Conservation (phyloP, 345 rosid species). For the Trapa incisa region DNA sequence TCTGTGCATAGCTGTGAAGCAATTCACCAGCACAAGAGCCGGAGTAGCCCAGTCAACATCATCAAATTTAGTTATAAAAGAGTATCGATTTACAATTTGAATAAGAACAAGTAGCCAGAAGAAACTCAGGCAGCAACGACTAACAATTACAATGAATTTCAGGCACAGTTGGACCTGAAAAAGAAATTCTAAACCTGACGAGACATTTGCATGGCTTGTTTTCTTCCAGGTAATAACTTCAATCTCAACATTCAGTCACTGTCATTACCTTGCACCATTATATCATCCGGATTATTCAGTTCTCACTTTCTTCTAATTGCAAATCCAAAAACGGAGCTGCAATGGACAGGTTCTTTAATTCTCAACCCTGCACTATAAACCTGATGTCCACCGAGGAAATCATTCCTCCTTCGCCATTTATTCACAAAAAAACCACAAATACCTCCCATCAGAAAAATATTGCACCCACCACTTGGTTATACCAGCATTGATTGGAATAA, state of each 20-base stretch:
- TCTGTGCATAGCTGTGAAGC: no score
- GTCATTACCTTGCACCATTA: background rate
- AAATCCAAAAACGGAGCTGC: slow-evolving; percentile 1
- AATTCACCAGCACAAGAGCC: no score
- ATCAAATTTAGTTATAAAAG: no score
- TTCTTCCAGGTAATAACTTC: background rate
- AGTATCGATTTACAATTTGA: no score
- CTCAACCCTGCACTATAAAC: background rate
- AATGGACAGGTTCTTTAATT: background rate
- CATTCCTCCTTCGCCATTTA: background rate
- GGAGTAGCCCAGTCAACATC: no score
- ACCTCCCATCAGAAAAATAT: no score
- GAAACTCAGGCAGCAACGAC: background rate
- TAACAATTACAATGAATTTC: background rate
- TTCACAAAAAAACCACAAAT: no score
- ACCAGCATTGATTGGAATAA: background rate
- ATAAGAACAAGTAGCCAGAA: background rate
- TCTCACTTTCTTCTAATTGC: background rate
- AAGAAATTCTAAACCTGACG: background rate
- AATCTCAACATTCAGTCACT: background rate
- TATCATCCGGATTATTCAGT: no score
- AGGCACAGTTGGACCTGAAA: background rate
- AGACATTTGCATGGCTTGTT: background rate
- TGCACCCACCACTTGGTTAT: background rate
- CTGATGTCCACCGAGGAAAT: background rate